A percentile compares a stretch with the other conserved stretches of the same genome.
phyloP scores from a whole-genome alignment of 2,329 filamentous ascomycete species.

The Fusarium guadeloupense region DNA sequence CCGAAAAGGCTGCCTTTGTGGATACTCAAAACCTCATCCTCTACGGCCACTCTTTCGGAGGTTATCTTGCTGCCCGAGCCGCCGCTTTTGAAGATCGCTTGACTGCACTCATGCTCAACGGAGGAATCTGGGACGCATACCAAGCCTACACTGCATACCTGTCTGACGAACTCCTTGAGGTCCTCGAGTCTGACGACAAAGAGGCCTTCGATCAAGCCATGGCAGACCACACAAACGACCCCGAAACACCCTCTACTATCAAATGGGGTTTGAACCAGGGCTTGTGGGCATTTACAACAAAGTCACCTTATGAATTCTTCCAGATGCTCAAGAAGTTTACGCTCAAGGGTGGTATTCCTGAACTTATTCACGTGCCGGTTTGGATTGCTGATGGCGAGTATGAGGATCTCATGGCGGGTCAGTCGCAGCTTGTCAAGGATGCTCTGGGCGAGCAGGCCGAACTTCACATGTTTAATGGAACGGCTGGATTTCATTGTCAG shows the following conservation, averaged over 20 bases:
- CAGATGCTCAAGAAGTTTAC: slow-evolving; percentile 22
- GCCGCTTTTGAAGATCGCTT: slow-evolving; percentile 27
- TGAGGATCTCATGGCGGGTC: slow-evolving; percentile 24
- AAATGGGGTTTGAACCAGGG: slow-evolving; percentile 47
- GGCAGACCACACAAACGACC: background rate
- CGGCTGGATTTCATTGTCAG: slow-evolving; percentile 20
- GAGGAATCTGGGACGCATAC: slow-evolving; percentile 27
- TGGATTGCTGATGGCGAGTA: slow-evolving; percentile 32
- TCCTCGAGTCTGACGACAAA: slow-evolving; percentile 21
- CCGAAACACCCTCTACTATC: slow-evolving; percentile 18
- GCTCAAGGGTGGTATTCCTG: slow-evolving; percentile 5
- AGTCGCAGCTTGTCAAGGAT: slow-evolving; percentile 4
- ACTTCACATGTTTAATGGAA: slow-evolving; percentile 14
- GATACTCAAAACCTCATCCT: background rate
- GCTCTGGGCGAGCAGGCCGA: slow-evolving; percentile 7
- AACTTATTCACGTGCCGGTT: slow-evolving; percentile 39
- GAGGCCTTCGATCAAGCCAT: slow-evolving; percentile 28
- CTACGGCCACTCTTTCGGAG: slow-evolving; percentile 19
- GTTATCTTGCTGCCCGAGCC: slow-evolving; percentile 24
- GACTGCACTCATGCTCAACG: slow-evolving; percentile 5
- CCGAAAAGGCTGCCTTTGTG: background rate
- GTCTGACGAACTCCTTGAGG: background rate
- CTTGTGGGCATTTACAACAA: slow-evolving; percentile 46
- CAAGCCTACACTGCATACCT: slow-evolving; percentile 9
- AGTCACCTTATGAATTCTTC: slow-evolving; percentile 44